A percentile compares a stretch with the other conserved stretches of the same genome.
These are phyloP conservation scores for Kluyveromyces siamensis DNA, from an alignment of 805 yeast species.

Conservation along the genomic window DNA sequence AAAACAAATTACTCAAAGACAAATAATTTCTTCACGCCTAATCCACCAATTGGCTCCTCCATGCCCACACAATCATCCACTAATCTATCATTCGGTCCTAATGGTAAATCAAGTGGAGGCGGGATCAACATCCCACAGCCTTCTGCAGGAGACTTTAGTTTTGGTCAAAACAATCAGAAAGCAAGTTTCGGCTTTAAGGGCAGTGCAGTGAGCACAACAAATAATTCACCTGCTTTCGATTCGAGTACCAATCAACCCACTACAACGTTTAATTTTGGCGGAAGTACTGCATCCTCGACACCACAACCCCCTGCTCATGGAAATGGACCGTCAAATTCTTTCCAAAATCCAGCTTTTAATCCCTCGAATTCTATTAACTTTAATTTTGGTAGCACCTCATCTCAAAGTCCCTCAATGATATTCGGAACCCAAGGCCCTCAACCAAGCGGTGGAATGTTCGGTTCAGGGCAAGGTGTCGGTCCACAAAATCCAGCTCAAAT, in stretches of 20 bases:
- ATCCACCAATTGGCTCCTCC: neutral
- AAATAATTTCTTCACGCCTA: neutral
- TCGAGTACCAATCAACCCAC: slow-evolving; percentile 9
- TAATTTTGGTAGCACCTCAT: slow-evolving; percentile 15
- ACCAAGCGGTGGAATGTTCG: slow-evolving; percentile 17
- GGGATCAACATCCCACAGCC: slow-evolving; percentile 2
- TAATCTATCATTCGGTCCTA: slow-evolving; percentile 5
- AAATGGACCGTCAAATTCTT: slow-evolving; percentile 3
- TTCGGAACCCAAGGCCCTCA: slow-evolving; percentile 4
- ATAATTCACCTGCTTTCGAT: slow-evolving; percentile 16
- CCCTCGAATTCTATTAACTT: slow-evolving; percentile 22
- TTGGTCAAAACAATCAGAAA: slow-evolving; percentile 7
- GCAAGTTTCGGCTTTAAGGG: slow-evolving; percentile 6
- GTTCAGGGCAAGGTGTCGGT: slow-evolving; percentile 9
- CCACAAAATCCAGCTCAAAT: slow-evolving; percentile 4
- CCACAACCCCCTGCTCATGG: slow-evolving; percentile 8
- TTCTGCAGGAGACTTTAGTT: slow-evolving; percentile 4
- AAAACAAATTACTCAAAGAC: neutral
- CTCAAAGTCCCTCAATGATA: slow-evolving; percentile 6
- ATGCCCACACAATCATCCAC: neutral
- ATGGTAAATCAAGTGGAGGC: neutral
- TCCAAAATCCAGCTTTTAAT: slow-evolving; percentile 12
- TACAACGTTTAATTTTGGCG: slow-evolving; percentile 6
- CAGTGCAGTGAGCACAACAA: slow-evolving; percentile 6
- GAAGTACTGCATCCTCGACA: slow-evolving; percentile 5